Base-by-base conservation (phyloP, 1,284 basidiomycete genomes). In the Sphagnurus paluster region DNA sequence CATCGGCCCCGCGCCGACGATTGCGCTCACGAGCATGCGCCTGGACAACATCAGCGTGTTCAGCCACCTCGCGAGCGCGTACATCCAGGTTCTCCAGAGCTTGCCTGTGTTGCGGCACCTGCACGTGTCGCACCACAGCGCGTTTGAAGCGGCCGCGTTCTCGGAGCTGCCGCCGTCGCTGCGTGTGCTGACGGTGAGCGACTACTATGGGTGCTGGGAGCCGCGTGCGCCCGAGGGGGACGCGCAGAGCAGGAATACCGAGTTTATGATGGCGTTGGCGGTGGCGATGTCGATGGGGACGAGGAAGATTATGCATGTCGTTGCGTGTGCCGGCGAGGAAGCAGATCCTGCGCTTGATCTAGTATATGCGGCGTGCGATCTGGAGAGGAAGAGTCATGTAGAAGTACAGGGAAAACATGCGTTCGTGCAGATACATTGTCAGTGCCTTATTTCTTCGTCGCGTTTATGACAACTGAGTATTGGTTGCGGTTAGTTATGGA, bases 21-120 rank as follows among this genome's bases (percentile, higher is more conserved):
- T 39, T 8, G 45, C 42, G 34, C 44, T 62, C 13, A 47, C 44
- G 19, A 56, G 47, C 8, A 50, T 62, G 24, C 56, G 58, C 17
- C 49, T 62, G 16, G 58, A 62, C 40, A 62, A 62, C 34, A 47
- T 61, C 44, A 61, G 59, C 34, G 53, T 62, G 10, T 54, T 60
- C 34, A 53, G 48, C 40, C 47, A 60, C 21, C 39, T 55, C 25
- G 34, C 49, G 25, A 60, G 53, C 10, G 56, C 49, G 26, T 60
- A 58, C 41, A 53, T 56, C 5, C 52, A 56, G n/a, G 46, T 61
- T 4, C 37, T 62, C 8, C 55, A 52, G 33, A 54, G 49, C 16
- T 39, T 62, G 4, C 54, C 54, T 14, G 40, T 38, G 39, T 48
- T 62, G 17, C 44, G 58, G 42, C 44, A 54, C 30, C 44, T 62